These are phyloP conservation scores for Onygenales sp. DNA, from an alignment of 2,329 filamentous ascomycete species.

Conservation along the genomic window DNA sequence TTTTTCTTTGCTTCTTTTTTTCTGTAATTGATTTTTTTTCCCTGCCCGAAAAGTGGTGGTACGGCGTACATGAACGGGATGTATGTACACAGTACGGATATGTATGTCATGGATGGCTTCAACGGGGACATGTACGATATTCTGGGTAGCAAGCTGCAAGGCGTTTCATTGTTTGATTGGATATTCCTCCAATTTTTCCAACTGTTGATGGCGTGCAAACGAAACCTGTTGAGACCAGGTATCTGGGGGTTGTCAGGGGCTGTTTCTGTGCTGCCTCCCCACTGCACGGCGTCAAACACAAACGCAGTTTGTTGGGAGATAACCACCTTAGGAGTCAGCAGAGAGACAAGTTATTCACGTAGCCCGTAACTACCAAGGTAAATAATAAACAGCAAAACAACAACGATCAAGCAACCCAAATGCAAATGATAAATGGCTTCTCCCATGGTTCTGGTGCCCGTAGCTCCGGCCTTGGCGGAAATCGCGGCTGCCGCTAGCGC, in stretches of 20 bases:
- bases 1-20: neutral
- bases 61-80: too few relatives aligned
- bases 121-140: neutral
- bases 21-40: neutral
- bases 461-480: neutral
- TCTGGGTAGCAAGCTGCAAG: neutral
- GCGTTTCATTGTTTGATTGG: neutral
- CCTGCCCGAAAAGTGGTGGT: neutral
- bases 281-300: too few relatives aligned
- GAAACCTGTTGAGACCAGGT: too few relatives aligned
- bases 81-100: neutral
- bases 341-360: too few relatives aligned
- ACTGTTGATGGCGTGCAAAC: too few relatives aligned
- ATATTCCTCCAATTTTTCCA: too few relatives aligned
- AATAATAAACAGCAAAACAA: neutral
- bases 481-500: neutral
- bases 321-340: too few relatives aligned
- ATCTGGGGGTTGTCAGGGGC: too few relatives aligned
- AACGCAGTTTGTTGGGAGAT: too few relatives aligned
- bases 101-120: neutral
- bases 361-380: neutral
- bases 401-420: too few relatives aligned
- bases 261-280: too few relatives aligned
- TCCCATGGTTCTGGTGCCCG: neutral
- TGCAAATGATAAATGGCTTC: neutral